Evolutionary conservation across 2,329 filamentous ascomycete genomes (phyloP).

Genomic region (Rasamsonia emersonii): DNA sequence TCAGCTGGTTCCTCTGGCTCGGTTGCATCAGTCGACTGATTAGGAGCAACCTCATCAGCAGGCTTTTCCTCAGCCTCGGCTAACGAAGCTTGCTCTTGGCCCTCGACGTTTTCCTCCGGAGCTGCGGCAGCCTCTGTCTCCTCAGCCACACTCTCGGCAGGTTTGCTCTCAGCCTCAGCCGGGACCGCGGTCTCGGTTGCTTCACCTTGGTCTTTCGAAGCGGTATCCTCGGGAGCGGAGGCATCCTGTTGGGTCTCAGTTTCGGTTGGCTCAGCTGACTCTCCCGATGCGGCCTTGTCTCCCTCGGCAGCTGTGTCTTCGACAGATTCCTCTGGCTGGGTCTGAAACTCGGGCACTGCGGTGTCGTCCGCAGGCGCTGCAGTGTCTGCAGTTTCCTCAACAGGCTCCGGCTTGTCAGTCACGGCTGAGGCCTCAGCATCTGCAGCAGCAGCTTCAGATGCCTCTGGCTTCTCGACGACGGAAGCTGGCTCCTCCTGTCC

Average conservation of each 20-base stretch:
- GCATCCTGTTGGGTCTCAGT: constrained; percentile 2
- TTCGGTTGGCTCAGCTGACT: constrained; percentile 1
- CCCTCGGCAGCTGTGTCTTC: constrained; percentile 1
- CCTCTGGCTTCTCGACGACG: constrained; percentile 2
- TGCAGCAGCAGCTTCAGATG: constrained; percentile 1
- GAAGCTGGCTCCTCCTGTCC: not conserved
- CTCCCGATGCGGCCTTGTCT: constrained; percentile 2
- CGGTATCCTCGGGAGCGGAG: constrained; percentile 1
- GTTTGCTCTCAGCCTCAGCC: constrained; percentile 1
- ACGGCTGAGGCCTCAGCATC: not conserved
- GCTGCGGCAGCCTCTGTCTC: not conserved
- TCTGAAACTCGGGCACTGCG: constrained; percentile 1
- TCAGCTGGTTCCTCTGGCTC: no score
- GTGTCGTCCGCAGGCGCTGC: not conserved
- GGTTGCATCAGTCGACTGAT: no score
- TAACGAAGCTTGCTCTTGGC: no score
- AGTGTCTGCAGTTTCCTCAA: not conserved
- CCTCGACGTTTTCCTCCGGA: no score
- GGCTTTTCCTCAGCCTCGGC: not conserved
- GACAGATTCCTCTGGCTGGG: not conserved
- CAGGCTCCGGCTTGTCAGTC: not conserved
- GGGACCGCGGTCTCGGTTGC: not conserved
- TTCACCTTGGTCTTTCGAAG: constrained; percentile 1
- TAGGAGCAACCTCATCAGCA: constrained; percentile 1
- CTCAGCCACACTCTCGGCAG: constrained; percentile 6